Conservation (phyloP, 768 basidiomycete genomes). For the Strobilomyces echinocephalus region DNA sequence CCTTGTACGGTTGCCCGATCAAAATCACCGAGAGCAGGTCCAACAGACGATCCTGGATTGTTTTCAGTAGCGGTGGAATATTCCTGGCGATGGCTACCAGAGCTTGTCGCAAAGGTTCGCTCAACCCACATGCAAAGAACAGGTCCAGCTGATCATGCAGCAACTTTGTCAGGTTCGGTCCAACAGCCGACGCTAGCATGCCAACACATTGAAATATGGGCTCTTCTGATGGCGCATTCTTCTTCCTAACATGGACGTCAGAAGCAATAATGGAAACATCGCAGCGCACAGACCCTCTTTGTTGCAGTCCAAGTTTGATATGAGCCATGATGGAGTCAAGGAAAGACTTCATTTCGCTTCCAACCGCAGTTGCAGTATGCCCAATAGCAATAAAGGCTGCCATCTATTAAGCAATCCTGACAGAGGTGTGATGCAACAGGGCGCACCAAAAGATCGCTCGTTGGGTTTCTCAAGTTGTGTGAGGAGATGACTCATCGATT, state of each 20-base stretch:
- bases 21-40: slow-evolving; percentile 79
- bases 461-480: slow-evolving; percentile 83
- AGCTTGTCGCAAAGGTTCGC: slow-evolving; percentile 81
- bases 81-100: slow-evolving; percentile 77
- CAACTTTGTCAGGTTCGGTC: slow-evolving; percentile 91
- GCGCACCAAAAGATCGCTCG: slow-evolving; percentile 79
- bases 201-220: slow-evolving; percentile 97
- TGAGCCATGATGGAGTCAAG: slow-evolving; percentile 86
- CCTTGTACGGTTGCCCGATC: slow-evolving; percentile 79
- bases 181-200: slow-evolving; percentile 92
- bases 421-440: slow-evolving; percentile 9
- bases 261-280: neutral
- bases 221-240: slow-evolving; percentile 90
- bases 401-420: neutral
- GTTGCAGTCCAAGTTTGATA: slow-evolving; percentile 85
- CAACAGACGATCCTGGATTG: slow-evolving; percentile 92
- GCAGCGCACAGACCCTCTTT: slow-evolving; percentile 60
- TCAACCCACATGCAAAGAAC: slow-evolving; percentile 93
- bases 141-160: slow-evolving; percentile 95
- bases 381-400: slow-evolving; percentile 95
- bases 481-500: slow-evolving; percentile 88
- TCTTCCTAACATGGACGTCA: slow-evolving; percentile 45
- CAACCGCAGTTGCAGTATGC: slow-evolving; percentile 86
- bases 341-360: slow-evolving; percentile 94
- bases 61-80: slow-evolving; percentile 86